phyloP scores from a whole-genome alignment of 805 yeast genomes.

The Dipodascus geniculatus region DNA sequence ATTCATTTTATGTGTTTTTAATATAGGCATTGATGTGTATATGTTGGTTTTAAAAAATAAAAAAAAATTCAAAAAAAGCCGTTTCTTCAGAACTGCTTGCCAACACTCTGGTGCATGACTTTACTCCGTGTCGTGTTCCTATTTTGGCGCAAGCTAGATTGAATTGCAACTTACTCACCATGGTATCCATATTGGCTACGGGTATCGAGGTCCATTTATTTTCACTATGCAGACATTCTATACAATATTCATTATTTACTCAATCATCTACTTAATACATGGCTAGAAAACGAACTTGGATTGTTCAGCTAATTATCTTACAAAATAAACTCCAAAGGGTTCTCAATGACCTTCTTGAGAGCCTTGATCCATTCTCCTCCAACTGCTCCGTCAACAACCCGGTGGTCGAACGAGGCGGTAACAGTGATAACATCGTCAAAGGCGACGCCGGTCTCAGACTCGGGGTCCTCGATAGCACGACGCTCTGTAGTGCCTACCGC shows the following conservation, averaged over 20 bases:
- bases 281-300: no score
- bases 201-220: slow-evolving; percentile 55
- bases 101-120: slow-evolving; percentile 85
- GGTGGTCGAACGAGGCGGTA: slow-evolving; percentile 97
- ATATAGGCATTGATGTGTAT: slow-evolving; percentile 1
- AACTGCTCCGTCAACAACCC: slow-evolving; percentile 93
- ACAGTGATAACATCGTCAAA: slow-evolving; percentile 85
- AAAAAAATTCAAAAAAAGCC: not conserved
- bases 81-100: slow-evolving; percentile 39
- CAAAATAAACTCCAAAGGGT: slow-evolving; percentile 87
- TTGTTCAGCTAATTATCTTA: no score
- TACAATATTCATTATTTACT: no score
- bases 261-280: not conserved
- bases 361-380: slow-evolving; percentile 97
- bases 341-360: slow-evolving; percentile 81
- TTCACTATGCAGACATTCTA: slow-evolving; percentile 30
- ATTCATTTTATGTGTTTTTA: not conserved
- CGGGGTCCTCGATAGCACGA: slow-evolving; percentile 85
- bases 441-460: slow-evolving; percentile 81
- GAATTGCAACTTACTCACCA: slow-evolving; percentile 65
- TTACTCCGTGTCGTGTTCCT: slow-evolving; percentile 58
- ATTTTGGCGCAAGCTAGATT: slow-evolving; percentile 85
- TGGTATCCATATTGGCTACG: slow-evolving; percentile 33
- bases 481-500: slow-evolving; percentile 92
- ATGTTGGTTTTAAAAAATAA: not conserved